These are phyloP conservation scores for Cytospora piceae DNA, from an alignment of 2,329 filamentous ascomycete genomes.

Conservation along the genomic window DNA sequence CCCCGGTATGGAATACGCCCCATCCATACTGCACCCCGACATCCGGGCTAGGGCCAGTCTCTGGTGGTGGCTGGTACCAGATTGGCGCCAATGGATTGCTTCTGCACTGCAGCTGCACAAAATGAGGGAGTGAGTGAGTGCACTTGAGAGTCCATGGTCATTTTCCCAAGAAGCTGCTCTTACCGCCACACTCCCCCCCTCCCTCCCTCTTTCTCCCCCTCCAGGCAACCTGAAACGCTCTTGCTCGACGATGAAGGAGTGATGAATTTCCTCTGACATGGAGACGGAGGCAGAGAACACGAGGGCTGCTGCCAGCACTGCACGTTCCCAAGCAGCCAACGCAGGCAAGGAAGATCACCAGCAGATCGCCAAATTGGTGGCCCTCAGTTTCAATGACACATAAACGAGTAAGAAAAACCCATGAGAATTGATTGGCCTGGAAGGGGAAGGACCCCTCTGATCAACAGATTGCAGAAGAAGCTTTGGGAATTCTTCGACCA, in stretches of 20 bases:
- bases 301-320: neutral
- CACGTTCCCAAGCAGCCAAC: neutral
- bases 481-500: neutral
- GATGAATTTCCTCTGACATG: neutral
- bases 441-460: neutral
- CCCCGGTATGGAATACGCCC: neutral
- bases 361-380: neutral
- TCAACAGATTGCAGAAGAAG: neutral
- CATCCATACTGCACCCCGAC: neutral
- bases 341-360: neutral
- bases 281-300: neutral
- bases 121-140: too few species aligned
- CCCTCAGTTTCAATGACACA: neutral
- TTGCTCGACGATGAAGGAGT: neutral
- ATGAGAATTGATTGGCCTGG: neutral
- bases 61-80: neutral
- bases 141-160: neutral
- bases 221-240: neutral
- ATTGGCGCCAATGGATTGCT: neutral
- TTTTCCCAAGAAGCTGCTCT: neutral
- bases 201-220: neutral
- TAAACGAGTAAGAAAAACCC: neutral
- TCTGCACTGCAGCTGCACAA: too few species aligned
- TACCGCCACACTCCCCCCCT: neutral
- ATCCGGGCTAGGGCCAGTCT: neutral